Percentiles rank a stretch among this genome's conserved stretches.
Conservation (phyloP, 768 basidiomycete genomes). For the Mycena capillaripes region DNA sequence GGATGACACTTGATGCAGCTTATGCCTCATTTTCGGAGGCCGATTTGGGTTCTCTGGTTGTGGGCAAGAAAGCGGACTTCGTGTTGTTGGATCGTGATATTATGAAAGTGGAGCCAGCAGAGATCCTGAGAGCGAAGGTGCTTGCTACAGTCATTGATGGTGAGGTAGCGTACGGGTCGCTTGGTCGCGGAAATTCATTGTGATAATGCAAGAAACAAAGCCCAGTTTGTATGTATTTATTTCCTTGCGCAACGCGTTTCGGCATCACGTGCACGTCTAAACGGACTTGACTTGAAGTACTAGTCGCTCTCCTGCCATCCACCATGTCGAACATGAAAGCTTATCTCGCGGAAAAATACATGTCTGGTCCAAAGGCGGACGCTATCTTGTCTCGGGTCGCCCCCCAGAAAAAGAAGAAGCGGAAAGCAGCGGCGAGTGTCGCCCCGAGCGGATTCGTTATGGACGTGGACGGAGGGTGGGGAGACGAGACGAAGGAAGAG, state of each 20-base stretch:
- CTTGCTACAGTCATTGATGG: conserved; percentile 85
- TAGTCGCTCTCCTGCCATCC: neutral
- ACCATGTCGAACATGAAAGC: conserved; percentile 74
- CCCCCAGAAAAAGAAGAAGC: conserved; percentile 83
- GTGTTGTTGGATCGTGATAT: conserved; percentile 88
- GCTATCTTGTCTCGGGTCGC: conserved; percentile 84
- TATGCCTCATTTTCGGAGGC: conserved; percentile 88
- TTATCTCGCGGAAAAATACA: conserved; percentile 93
- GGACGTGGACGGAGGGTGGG: conserved; percentile 86
- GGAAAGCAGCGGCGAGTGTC: conserved; percentile 58
- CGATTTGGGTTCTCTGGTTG: conserved; percentile 76
- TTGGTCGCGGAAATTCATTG: conserved; percentile 26
- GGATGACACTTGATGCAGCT: conserved; percentile 92
- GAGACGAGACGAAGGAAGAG: conserved; percentile 61
- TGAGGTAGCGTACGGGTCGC: conserved; percentile 68
- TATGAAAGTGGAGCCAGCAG: conserved; percentile 70
- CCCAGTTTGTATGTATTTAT: neutral
- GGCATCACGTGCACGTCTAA: neutral
- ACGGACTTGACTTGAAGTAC: too few relatives aligned
- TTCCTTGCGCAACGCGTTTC: neutral
- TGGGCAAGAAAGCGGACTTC: conserved; percentile 91
- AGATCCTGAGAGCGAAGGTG: conserved; percentile 78
- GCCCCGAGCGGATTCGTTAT: conserved; percentile 53
- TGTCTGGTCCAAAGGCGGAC: conserved; percentile 97
- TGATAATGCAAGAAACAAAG: too few relatives aligned